Conservation (phyloP, 1,284 basidiomycete species). For the Melampsora abietis-canadensis region DNA sequence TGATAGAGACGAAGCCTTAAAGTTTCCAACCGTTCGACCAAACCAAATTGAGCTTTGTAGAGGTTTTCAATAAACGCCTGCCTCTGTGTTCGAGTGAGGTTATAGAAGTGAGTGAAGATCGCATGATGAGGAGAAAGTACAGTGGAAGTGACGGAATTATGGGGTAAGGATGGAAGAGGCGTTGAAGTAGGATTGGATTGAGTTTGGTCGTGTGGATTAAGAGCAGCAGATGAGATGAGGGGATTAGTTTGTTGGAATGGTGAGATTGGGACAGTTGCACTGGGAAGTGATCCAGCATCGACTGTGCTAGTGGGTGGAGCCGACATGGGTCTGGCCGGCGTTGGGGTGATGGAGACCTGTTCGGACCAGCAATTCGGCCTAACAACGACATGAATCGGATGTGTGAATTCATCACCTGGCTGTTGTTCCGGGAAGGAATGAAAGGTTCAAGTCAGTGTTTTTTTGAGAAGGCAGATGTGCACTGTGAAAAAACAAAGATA, state of each 20-base stretch:
- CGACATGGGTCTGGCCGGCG: constrained; percentile 19
- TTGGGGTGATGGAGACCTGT: constrained; percentile 7
- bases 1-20: constrained; percentile 26
- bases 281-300: not conserved
- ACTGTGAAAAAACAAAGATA: not conserved
- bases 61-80: constrained; percentile 31
- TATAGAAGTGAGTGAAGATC: constrained; percentile 21
- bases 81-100: constrained; percentile 15
- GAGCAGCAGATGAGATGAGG: not conserved
- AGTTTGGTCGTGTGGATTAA: not conserved
- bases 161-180: constrained; percentile 3
- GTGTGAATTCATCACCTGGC: constrained; percentile 29
- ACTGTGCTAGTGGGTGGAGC: constrained; percentile 26
- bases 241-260: not conserved
- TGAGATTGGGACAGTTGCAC: not conserved
- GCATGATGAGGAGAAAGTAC: constrained; percentile 12
- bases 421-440: not conserved
- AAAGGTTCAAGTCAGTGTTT: not conserved
- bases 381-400: constrained; percentile 41
- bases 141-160: not conserved
- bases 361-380: constrained; percentile 43
- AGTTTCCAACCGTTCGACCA: constrained; percentile 27
- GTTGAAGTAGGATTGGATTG: not conserved
- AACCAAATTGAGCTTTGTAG: constrained; percentile 30
- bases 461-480: not conserved